Percentiles rank a stretch among this genome's conserved stretches.
Conservation (phyloP, 75 land plant genomes). For the Selaginella moellendorffii region DNA sequence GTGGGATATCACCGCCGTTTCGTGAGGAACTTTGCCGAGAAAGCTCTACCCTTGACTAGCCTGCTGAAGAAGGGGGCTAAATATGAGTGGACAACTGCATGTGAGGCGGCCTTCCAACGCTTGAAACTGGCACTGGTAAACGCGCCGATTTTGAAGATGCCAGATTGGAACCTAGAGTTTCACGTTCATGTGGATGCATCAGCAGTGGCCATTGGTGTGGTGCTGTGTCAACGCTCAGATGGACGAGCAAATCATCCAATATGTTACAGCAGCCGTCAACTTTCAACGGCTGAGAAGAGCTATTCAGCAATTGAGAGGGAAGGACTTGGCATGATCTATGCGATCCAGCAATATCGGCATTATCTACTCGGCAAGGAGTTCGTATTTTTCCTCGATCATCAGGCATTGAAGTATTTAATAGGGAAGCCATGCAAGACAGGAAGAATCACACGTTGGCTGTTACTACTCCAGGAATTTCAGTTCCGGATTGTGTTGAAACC, state of each 20-base stretch:
- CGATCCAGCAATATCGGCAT: conserved; percentile 13
- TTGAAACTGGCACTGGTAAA: not conserved
- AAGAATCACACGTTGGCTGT: not conserved
- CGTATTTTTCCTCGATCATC: conserved; percentile 8
- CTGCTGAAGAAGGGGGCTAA: not conserved
- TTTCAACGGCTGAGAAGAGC: not conserved
- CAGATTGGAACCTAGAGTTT: not conserved
- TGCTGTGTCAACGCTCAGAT: conserved; percentile 1
- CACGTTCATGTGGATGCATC: conserved; percentile 13
- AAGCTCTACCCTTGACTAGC: not conserved
- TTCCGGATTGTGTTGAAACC: conserved; percentile 1
- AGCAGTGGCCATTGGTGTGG: not conserved
- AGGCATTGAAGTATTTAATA: conserved; percentile 2
- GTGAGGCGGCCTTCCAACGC: not conserved
- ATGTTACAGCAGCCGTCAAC: not conserved
- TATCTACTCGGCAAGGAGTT: conserved; percentile 13
- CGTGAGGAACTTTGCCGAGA: conserved; percentile 4
- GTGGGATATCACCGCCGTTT: conserved; percentile 4
- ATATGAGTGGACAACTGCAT: not conserved
- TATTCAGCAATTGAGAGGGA: not conserved
- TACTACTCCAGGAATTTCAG: conserved; percentile 11
- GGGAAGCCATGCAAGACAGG: not conserved
- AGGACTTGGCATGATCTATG: not conserved
- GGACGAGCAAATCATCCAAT: not conserved
- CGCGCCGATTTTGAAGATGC: conserved; percentile 3